Percentiles rank a stretch among this genome's conserved stretches.
These are phyloP conservation scores for Rhynchosporium secalis DNA, from an alignment of 2,329 filamentous ascomycete genomes.

Conservation along the genomic window DNA sequence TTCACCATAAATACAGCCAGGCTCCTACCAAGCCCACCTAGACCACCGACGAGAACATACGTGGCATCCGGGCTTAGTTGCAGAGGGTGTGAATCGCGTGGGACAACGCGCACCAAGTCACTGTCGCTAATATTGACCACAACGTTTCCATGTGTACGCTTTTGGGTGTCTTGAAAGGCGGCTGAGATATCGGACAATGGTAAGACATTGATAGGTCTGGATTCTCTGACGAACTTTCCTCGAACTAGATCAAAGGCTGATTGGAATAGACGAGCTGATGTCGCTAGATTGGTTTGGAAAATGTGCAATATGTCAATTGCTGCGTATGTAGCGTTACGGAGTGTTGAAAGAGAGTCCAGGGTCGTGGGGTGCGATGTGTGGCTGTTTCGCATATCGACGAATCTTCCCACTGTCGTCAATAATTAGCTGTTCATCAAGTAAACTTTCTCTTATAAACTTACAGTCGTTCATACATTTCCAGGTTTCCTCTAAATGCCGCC, in stretches of 20 bases:
- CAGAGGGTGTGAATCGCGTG: conserved; percentile 2
- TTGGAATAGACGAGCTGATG: conserved; percentile 5
- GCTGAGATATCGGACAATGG: conserved; percentile 4
- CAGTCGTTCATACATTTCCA: conserved; percentile 14
- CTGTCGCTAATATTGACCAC: background rate
- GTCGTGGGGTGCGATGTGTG: background rate
- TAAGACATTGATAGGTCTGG: conserved; percentile 2
- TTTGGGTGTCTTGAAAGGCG: conserved; percentile 10
- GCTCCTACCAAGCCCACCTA: conserved; percentile 37
- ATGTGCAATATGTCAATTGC: conserved; percentile 8
- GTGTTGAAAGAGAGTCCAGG: background rate
- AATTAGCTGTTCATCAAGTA: background rate
- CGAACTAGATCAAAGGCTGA: conserved; percentile 3
- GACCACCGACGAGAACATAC: conserved; percentile 37
- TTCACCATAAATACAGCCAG: conserved; percentile 29
- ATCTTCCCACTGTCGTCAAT: conserved; percentile 9
- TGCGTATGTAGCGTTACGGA: conserved; percentile 15
- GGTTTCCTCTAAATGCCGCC: conserved; percentile 1
- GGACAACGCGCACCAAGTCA: conserved; percentile 17
- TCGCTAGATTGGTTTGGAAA: background rate
- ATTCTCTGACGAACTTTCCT: background rate
- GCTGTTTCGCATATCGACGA: conserved; percentile 6
- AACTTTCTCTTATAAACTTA: background rate
- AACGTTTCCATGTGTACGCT: conserved; percentile 6
- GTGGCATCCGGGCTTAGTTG: conserved; percentile 20